phyloP scores from a whole-genome alignment of 139 green algal species.

The Mychonastes homosphaera region DNA sequence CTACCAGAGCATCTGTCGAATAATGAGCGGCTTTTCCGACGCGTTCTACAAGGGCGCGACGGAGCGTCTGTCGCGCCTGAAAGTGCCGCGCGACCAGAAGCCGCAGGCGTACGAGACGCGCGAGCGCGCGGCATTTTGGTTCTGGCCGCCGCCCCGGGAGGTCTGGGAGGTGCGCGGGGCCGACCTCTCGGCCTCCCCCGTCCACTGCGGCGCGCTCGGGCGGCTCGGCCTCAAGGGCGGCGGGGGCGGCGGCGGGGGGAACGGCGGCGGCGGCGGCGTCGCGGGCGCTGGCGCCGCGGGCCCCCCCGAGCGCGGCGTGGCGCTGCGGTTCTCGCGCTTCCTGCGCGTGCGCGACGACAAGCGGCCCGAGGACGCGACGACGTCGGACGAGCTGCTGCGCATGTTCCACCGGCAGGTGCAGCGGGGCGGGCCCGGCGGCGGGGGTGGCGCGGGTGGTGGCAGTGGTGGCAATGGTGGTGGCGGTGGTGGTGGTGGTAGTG shows the following conservation, averaged over 20 bases:
- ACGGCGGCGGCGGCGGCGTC: slow-evolving; percentile 1
- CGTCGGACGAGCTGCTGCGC: slow-evolving; percentile 32
- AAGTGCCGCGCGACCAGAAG: background rate
- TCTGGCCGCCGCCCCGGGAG: background rate
- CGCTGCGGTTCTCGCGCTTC: slow-evolving; percentile 56
- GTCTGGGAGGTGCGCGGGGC: slow-evolving; percentile 48
- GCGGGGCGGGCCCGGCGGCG: no score
- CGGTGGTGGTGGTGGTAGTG: no score
- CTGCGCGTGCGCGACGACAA: slow-evolving; percentile 48
- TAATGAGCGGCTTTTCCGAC: slow-evolving; percentile 86
- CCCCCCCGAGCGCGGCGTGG: slow-evolving; percentile 40
- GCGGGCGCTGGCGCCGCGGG: slow-evolving; percentile 27
- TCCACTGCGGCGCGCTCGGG: slow-evolving; percentile 35
- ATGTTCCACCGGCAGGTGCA: slow-evolving; percentile 51
- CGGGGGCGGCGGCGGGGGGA: background rate
- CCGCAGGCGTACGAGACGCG: background rate
- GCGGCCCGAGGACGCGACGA: slow-evolving; percentile 38
- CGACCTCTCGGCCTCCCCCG: slow-evolving; percentile 65
- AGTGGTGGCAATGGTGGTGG: no score
- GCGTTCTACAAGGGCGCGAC: slow-evolving; percentile 66
- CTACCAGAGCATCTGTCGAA: slow-evolving; percentile 57
- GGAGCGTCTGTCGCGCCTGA: slow-evolving; percentile 24
- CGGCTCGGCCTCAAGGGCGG: slow-evolving; percentile 8
- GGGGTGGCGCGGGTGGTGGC: no score
- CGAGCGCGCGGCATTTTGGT: background rate